A percentile compares a stretch with the other conserved stretches of the same genome.
Evolutionary conservation across 1,139 yeast species (phyloP).

Genomic region (Blastobotrys proliferans): DNA sequence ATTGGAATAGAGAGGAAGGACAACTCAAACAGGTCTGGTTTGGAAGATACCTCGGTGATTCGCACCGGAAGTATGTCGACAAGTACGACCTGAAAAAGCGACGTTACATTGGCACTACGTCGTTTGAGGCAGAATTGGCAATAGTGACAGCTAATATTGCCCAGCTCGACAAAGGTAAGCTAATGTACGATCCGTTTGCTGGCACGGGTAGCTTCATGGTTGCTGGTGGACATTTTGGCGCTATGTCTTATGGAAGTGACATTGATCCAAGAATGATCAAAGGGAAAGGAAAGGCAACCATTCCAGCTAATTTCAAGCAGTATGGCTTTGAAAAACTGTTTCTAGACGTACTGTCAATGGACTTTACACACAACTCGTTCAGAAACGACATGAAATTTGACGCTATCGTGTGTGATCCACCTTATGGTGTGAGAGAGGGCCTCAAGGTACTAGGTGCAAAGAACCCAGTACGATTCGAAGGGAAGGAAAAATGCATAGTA

Average conservation of each 20-base stretch:
- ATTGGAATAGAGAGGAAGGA: slow-evolving; percentile 50
- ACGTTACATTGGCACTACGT: slow-evolving; percentile 90
- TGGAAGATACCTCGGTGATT: slow-evolving; percentile 64
- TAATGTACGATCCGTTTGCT: slow-evolving; percentile 90
- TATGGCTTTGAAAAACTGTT: slow-evolving; percentile 57
- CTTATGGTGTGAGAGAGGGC: slow-evolving; percentile 96
- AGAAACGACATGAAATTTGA: slow-evolving; percentile 62
- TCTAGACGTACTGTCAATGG: slow-evolving; percentile 84
- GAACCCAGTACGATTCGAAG: slow-evolving; percentile 55
- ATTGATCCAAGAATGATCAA: slow-evolving; percentile 80
- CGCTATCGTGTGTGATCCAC: slow-evolving; percentile 92
- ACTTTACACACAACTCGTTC: slow-evolving; percentile 86
- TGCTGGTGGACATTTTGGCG: slow-evolving; percentile 85
- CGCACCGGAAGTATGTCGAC: slow-evolving; percentile 71
- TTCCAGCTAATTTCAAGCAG: slow-evolving; percentile 67
- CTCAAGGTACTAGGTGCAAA: slow-evolving; percentile 87
- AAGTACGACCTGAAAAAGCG: slow-evolving; percentile 77
- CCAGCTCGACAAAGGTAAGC: slow-evolving; percentile 58
- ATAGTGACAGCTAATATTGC: slow-evolving; percentile 83
- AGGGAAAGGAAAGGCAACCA: slow-evolving; percentile 60
- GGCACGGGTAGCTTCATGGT: slow-evolving; percentile 96
- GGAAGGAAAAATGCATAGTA: slow-evolving; percentile 64
- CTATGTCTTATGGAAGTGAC: slow-evolving; percentile 79
- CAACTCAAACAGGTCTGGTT: slow-evolving; percentile 50
- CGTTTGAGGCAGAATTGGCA: slow-evolving; percentile 79